These are phyloP conservation scores for Plenodomus lindquistii DNA, from an alignment of 2,329 filamentous ascomycete species.

Conservation along the genomic window DNA sequence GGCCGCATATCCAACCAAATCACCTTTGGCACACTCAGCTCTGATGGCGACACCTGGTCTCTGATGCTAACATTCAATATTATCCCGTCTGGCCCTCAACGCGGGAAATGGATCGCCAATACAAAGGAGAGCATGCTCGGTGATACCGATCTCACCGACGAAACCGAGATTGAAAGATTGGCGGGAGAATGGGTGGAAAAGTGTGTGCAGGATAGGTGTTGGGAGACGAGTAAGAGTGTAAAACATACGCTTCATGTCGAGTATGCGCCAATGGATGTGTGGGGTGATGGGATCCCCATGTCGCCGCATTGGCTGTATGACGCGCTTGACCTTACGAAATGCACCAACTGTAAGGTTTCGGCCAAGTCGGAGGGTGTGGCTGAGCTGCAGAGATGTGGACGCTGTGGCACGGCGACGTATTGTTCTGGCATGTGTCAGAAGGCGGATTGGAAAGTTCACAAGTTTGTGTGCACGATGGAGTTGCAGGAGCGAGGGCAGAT, in stretches of 20 bases:
- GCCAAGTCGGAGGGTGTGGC: not conserved
- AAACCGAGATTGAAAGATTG: slow-evolving; percentile 12
- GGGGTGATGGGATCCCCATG: slow-evolving; percentile 29
- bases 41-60: slow-evolving; percentile 20
- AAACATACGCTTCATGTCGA: slow-evolving; percentile 24
- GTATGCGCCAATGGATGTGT: slow-evolving; percentile 31
- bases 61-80: slow-evolving; percentile 28
- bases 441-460: slow-evolving; percentile 27
- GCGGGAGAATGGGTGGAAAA: slow-evolving; percentile 2
- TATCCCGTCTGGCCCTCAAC: not conserved
- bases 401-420: slow-evolving; percentile 29
- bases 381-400: slow-evolving; percentile 13
- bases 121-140: slow-evolving; percentile 25
- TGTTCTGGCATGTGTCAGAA: slow-evolving; percentile 22
- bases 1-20: slow-evolving; percentile 26
- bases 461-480: slow-evolving; percentile 23
- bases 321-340: slow-evolving; percentile 10
- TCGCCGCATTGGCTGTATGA: slow-evolving; percentile 26
- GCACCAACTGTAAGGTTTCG: slow-evolving; percentile 14
- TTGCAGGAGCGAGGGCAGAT: slow-evolving; percentile 26
- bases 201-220: slow-evolving; percentile 9
- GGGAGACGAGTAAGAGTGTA: slow-evolving; percentile 21
- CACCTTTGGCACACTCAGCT: slow-evolving; percentile 25
- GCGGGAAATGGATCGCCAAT: slow-evolving; percentile 23
- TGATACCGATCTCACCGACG: slow-evolving; percentile 14